A percentile compares a stretch with the other conserved stretches of the same genome.
Evolutionary conservation across 768 basidiomycete species (phyloP).

Genomic region (Clitopilus hobsonii): DNA sequence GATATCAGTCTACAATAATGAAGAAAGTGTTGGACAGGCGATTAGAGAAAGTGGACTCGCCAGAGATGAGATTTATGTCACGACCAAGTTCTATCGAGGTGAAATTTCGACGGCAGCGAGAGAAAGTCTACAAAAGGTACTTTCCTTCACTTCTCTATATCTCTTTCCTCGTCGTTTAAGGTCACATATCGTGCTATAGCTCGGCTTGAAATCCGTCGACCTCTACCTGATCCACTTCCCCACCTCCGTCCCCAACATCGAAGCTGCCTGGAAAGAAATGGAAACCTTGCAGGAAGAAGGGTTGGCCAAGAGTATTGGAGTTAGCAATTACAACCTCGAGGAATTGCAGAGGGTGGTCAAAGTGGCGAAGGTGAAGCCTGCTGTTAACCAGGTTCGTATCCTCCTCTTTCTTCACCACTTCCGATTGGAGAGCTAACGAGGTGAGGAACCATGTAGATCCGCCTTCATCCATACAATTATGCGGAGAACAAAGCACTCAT

Average conservation of each 20-base stretch:
- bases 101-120: not conserved
- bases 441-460: conserved; percentile 36
- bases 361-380: conserved; percentile 51
- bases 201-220: not conserved
- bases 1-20: not conserved
- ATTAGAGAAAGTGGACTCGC: not conserved
- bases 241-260: not conserved
- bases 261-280: not conserved
- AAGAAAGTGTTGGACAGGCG: not conserved
- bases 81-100: not conserved
- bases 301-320: conserved; percentile 45
- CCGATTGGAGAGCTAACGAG: not conserved
- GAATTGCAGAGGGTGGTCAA: conserved; percentile 49
- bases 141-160: not conserved
- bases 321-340: conserved; percentile 59
- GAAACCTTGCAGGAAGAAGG: not conserved
- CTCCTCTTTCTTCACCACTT: not conserved
- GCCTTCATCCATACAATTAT: conserved; percentile 57
- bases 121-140: not conserved
- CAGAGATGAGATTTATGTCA: not conserved
- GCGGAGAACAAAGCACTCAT: conserved; percentile 39
- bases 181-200: not conserved
- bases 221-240: not conserved
- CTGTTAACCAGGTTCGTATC: conserved; percentile 61
- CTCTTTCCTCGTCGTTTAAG: not conserved